Conservation (phyloP, 1,284 basidiomycete genomes). For the Pseudomicrostroma phylloplanum region DNA sequence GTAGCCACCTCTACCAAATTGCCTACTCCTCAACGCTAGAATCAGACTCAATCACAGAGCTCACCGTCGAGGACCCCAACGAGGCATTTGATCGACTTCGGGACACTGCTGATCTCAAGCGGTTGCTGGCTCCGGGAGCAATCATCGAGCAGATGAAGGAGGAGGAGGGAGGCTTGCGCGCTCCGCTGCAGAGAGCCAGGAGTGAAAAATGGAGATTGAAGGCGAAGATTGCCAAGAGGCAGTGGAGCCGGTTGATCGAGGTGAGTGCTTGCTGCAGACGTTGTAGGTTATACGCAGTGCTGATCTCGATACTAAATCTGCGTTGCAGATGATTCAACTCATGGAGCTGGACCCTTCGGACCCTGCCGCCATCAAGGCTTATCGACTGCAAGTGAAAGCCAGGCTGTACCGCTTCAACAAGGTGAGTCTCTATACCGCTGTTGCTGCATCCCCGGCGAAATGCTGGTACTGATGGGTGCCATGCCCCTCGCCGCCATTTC, state of each 20-base stretch:
- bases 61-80: constrained; percentile 94
- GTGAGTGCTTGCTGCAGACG: constrained; percentile 59
- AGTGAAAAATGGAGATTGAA: constrained; percentile 69
- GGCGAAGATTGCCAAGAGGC: constrained; percentile 86
- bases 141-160: constrained; percentile 35
- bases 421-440: neutral
- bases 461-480: neutral
- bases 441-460: neutral
- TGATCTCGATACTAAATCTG: neutral
- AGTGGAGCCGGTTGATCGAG: constrained; percentile 84
- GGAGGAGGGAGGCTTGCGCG: constrained; percentile 57
- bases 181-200: constrained; percentile 73
- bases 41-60: constrained; percentile 68
- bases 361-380: constrained; percentile 59
- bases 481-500: neutral
- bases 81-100: constrained; percentile 91
- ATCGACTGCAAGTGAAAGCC: constrained; percentile 63
- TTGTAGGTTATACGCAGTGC: neutral
- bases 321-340: constrained; percentile 54
- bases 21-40: constrained; percentile 72
- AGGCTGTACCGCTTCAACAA: constrained; percentile 82
- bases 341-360: constrained; percentile 65
- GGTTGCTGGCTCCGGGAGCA: constrained; percentile 67
- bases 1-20: constrained; percentile 68
- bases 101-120: constrained; percentile 80